phyloP scores from a whole-genome alignment of 2,329 filamentous ascomycete genomes.

The Epichloe festucae region DNA sequence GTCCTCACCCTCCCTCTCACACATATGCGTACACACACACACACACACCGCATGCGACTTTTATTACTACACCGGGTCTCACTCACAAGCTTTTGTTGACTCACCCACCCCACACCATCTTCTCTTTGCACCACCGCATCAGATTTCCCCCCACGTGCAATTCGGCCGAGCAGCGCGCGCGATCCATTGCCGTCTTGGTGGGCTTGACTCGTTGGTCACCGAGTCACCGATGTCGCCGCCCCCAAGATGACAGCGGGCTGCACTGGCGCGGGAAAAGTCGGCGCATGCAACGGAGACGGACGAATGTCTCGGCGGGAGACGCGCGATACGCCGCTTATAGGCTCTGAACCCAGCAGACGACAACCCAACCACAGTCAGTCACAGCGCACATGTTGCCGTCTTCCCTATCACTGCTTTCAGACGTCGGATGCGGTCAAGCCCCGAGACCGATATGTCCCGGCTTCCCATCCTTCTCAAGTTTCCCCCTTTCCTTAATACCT shows the following conservation, averaged over 20 bases:
- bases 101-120: neutral
- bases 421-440: neutral
- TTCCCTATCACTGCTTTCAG: neutral
- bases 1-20: neutral
- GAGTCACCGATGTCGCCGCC: constrained; percentile 3
- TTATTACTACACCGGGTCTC: neutral
- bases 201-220: neutral
- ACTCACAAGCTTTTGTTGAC: neutral
- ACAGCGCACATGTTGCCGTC: too few species aligned
- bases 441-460: neutral
- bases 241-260: neutral
- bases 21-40: too few species aligned
- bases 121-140: neutral
- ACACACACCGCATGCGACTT: neutral
- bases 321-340: neutral
- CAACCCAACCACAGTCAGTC: neutral
- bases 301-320: neutral
- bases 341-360: neutral
- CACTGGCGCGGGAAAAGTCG: neutral
- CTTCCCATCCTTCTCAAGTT: neutral
- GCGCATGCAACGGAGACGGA: neutral
- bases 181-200: neutral
- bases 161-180: neutral
- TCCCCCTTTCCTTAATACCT: neutral
- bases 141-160: neutral